Evolutionary conservation across 768 basidiomycete genomes (phyloP).

Genomic region (Lactarius vividus): DNA sequence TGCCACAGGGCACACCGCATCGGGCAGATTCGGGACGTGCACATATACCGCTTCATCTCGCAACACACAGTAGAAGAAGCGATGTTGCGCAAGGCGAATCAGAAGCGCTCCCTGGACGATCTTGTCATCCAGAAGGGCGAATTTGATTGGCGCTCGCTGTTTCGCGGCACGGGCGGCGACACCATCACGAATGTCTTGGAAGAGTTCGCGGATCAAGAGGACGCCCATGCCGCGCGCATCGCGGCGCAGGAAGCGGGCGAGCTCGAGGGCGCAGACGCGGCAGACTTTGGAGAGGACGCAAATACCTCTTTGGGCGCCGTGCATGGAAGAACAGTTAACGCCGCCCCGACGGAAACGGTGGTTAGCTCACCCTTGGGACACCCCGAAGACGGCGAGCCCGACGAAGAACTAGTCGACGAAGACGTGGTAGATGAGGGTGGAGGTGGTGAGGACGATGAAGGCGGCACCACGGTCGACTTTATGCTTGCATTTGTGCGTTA

Average conservation of each 20-base stretch:
- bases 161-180: slow-evolving; percentile 53
- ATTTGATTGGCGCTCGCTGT: slow-evolving; percentile 90
- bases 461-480: slow-evolving; percentile 78
- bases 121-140: slow-evolving; percentile 92
- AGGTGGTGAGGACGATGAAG: slow-evolving; percentile 46
- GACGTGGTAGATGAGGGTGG: slow-evolving; percentile 35
- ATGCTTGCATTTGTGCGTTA: slow-evolving; percentile 68
- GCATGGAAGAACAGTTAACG: slow-evolving; percentile 20
- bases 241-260: slow-evolving; percentile 72
- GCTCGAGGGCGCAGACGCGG: slow-evolving; percentile 74
- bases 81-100: slow-evolving; percentile 95
- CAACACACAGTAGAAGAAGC: slow-evolving; percentile 92
- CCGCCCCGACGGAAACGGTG: slow-evolving; percentile 21
- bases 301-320: neutral
- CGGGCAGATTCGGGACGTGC: slow-evolving; percentile 93
- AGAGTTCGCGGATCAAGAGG: slow-evolving; percentile 86
- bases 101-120: slow-evolving; percentile 88
- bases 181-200: slow-evolving; percentile 68
- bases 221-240: slow-evolving; percentile 74
- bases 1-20: slow-evolving; percentile 86
- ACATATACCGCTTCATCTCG: slow-evolving; percentile 93
- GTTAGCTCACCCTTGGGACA: slow-evolving; percentile 8
- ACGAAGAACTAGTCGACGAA: slow-evolving; percentile 27
- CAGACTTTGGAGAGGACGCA: slow-evolving; percentile 63
- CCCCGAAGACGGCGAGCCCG: slow-evolving; percentile 18